Conservation (phyloP, 2,329 filamentous ascomycete genomes). For the Emergomyces orientalis region DNA sequence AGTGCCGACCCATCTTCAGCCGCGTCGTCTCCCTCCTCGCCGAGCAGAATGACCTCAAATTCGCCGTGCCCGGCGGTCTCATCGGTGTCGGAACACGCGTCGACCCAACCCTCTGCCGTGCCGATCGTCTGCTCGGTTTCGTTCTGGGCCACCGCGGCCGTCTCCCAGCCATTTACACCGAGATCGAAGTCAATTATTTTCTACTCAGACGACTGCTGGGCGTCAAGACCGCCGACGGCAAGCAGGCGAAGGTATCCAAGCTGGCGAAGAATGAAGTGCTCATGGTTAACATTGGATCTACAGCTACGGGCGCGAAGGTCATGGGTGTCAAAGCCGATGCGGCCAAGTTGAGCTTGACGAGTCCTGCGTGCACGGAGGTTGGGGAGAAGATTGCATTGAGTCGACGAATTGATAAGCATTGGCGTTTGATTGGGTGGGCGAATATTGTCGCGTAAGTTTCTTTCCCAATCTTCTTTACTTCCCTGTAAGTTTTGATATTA, state of each 20-base stretch:
- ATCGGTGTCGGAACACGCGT: slow-evolving; percentile 98
- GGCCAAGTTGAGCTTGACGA: slow-evolving; percentile 86
- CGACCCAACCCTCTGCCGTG: slow-evolving; percentile 94
- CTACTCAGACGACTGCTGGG: slow-evolving; percentile 85
- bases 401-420: slow-evolving; percentile 98
- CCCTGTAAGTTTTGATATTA: slow-evolving; percentile 9
- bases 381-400: slow-evolving; percentile 96
- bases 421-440: slow-evolving; percentile 88
- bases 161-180: slow-evolving; percentile 93
- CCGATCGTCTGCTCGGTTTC: slow-evolving; percentile 96
- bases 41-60: slow-evolving; percentile 96
- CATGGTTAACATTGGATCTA: slow-evolving; percentile 99
- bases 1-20: slow-evolving; percentile 96
- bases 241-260: slow-evolving; percentile 99
- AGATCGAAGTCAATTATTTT: slow-evolving; percentile 99
- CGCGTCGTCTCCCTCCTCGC: slow-evolving; percentile 92
- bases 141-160: slow-evolving; percentile 90
- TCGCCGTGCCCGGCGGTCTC: slow-evolving; percentile 91
- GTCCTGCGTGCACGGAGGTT: slow-evolving; percentile 90
- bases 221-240: slow-evolving; percentile 95
- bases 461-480: too few relatives aligned
- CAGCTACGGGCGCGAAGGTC: slow-evolving; percentile 94
- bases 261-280: slow-evolving; percentile 96
- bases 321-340: slow-evolving; percentile 95
- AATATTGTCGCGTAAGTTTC: slow-evolving; percentile 55